Evolutionary conservation across 176 grass and related monocot genomes (phyloP), one percentile per base, ranked within the genome.

Genomic region (Avena eriantha): DNA sequence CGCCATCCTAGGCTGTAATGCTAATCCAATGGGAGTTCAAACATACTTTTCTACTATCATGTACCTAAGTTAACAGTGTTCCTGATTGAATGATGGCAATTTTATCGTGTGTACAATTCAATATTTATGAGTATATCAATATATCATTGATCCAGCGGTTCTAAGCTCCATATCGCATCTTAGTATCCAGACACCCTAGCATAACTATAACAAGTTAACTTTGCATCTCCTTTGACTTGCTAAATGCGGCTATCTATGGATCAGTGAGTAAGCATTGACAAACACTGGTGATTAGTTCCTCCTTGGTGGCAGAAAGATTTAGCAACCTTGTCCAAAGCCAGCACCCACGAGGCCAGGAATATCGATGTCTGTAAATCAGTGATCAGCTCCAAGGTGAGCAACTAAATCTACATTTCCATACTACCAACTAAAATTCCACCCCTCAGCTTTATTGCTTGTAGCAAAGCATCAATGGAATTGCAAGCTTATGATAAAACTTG

Each of bases 241-340:
- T 69, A 69, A 36, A 47, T 50, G 35, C 10, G n/a, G 47, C 59
- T 47, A n/a, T 33, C 7, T 49, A 55, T 35, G 34, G 54, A 23
- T 60, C 13, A 59, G 34, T 9, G 34, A 53, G 47, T 19, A 78
- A 82, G 84, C 87, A 82, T 87, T 39, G 79, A 69, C 88, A 94
- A 48, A 66, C 19, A 94, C 83, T 17, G n/a, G n/a, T 43, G 7
- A 11, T 16, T 12, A 89, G 83, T 18, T 94, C 92, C 82, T 94
- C 89, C 11, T 76, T 87, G 54, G 86, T 10, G 48, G 89, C 84
- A 87, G 71, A 94, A 94, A 11, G 59, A 73, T 61, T 87, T 94
- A 4, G 92, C 68, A 4, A 84, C 87, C 47, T 83, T 71, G 23
- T 77, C 84, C 76, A 87, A 91, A 73, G 69, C 69, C 8, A 72